Conservation (phyloP, 352 stramenopile genomes). For the Globisporangium okanoganense region DNA sequence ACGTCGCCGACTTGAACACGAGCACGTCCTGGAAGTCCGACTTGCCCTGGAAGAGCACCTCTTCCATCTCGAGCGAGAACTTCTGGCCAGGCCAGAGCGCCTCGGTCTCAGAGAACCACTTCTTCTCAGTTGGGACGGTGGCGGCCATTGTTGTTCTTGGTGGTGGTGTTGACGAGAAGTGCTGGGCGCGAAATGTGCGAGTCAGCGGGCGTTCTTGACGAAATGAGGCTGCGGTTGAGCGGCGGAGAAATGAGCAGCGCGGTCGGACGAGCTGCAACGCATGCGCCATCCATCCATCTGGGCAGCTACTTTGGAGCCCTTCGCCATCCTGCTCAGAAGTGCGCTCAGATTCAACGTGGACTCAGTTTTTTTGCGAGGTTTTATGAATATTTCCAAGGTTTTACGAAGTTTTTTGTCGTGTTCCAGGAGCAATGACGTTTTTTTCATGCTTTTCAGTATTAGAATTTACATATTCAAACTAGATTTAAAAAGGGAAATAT, state of each 20-base stretch:
- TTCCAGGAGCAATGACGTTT: neutral
- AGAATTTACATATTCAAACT: neutral
- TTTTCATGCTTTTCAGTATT: neutral
- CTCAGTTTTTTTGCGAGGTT: constrained; percentile 7
- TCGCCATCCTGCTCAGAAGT: neutral
- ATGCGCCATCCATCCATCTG: constrained; percentile 17
- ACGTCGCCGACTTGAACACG: constrained; percentile 98
- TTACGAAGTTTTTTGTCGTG: neutral
- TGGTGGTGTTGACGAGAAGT: neutral
- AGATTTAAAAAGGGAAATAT: neutral
- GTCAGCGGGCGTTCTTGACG: constrained; percentile 4
- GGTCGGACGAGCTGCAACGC: constrained; percentile 3
- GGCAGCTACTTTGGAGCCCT: neutral
- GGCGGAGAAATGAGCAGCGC: neutral
- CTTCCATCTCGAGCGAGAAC: constrained; percentile 92
- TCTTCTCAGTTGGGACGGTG: constrained; percentile 32
- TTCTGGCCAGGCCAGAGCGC: constrained; percentile 93
- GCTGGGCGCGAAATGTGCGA: neutral
- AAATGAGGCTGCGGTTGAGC: constrained; percentile 7
- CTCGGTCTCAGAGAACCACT: constrained; percentile 96
- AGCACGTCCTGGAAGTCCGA: constrained; percentile 98
- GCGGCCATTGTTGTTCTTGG: constrained; percentile 28
- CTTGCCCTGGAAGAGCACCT: constrained; percentile 94
- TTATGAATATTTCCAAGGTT: neutral
- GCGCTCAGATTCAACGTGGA: constrained; percentile 5